Percentiles rank a stretch among this genome's conserved stretches.
Evolutionary conservation across 345 rosid genomes (phyloP).

Genomic region (Durio zibethinus): DNA sequence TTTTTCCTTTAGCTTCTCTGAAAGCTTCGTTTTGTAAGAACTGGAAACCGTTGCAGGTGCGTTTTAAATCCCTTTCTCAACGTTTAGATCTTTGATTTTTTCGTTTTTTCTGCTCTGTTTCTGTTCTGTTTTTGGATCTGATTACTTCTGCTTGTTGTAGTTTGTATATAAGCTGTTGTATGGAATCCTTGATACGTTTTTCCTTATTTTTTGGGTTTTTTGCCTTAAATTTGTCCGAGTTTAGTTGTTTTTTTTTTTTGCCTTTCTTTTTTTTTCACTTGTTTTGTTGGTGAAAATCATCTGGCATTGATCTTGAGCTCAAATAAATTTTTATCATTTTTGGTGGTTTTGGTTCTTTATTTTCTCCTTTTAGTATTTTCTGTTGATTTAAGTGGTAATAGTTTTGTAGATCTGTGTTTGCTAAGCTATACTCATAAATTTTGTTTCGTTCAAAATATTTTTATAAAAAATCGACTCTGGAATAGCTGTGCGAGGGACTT

Average conservation of each 20-base stretch:
- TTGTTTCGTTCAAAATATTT: neutral
- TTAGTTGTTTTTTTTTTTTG: neutral
- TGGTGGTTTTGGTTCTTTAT: neutral
- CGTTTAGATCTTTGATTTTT: constrained; percentile 6
- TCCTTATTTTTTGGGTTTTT: neutral
- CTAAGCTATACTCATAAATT: neutral
- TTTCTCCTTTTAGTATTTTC: neutral
- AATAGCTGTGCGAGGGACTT: neutral
- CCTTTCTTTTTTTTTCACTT: too few relatives aligned
- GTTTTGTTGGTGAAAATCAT: neutral
- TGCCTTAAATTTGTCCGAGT: neutral
- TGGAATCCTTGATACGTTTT: neutral
- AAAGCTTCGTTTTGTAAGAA: constrained; percentile 7
- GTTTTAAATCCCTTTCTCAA: constrained; percentile 21
- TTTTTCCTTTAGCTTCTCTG: constrained; percentile 7
- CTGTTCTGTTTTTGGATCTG: constrained; percentile 18
- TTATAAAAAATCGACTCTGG: neutral
- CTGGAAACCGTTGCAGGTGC: constrained; percentile 33
- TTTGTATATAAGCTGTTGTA: neutral
- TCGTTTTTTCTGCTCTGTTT: constrained; percentile 7
- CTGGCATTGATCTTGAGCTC: neutral
- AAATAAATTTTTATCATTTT: neutral
- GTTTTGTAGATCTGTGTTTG: constrained; percentile 16
- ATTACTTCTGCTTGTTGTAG: neutral
- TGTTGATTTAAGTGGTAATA: neutral